These are phyloP conservation scores for Telfairia occidentalis DNA, from an alignment of 331 rosid species.

Conservation along the genomic window DNA sequence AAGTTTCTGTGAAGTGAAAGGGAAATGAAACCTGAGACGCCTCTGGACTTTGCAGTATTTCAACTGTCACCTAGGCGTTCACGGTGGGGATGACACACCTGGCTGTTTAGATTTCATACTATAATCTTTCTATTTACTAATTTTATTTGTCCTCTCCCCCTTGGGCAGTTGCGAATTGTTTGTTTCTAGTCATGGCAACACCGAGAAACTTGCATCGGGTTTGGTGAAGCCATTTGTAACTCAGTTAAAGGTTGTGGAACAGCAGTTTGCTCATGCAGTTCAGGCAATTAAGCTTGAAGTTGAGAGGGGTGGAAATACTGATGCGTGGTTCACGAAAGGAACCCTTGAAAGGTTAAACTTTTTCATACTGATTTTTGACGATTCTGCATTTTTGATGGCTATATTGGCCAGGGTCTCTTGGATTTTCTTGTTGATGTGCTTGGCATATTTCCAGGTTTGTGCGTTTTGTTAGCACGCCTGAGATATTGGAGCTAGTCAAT, in stretches of 20 bases:
- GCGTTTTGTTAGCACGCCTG: slow-evolving; percentile 83
- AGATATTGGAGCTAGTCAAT: slow-evolving; percentile 71
- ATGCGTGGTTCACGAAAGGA: slow-evolving; percentile 89
- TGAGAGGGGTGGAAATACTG: slow-evolving; percentile 46
- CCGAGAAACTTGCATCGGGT: slow-evolving; percentile 86
- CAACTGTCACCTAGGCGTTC: slow-evolving; percentile 19
- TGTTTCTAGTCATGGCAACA: slow-evolving; percentile 58
- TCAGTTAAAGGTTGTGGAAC: slow-evolving; percentile 77
- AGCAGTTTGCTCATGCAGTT: slow-evolving; percentile 65
- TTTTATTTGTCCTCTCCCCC: slow-evolving; percentile 10
- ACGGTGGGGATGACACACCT: neutral
- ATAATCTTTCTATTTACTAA: neutral
- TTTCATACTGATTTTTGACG: neutral
- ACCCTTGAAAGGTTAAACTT: slow-evolving; percentile 73
- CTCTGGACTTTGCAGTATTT: slow-evolving; percentile 13
- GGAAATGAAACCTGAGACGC: slow-evolving; percentile 19
- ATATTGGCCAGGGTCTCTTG: neutral
- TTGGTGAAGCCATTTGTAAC: slow-evolving; percentile 71
- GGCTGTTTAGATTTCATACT: slow-evolving; percentile 16
- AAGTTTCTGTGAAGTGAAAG: slow-evolving; percentile 2
- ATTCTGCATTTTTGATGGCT: neutral
- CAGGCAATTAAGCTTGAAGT: slow-evolving; percentile 69
- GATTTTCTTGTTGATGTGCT: neutral
- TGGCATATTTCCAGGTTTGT: slow-evolving; percentile 53
- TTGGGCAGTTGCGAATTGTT: slow-evolving; percentile 72